Evolutionary conservation across 2,329 filamentous ascomycete genomes (phyloP).

Genomic region (Penicillium sp.): DNA sequence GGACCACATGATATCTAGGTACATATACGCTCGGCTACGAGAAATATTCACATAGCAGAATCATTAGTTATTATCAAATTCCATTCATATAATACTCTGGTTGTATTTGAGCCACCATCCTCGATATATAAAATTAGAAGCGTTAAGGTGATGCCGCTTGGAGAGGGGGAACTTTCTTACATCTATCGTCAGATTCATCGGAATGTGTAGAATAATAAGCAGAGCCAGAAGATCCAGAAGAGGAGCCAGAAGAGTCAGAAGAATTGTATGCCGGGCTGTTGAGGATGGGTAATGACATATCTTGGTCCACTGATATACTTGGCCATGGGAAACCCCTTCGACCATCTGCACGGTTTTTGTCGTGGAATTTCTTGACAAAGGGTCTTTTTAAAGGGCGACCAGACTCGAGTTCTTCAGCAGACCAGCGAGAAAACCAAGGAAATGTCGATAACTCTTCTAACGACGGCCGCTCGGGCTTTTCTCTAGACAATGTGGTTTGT

Average conservation of each 20-base stretch:
- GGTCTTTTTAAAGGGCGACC: conserved; percentile 11
- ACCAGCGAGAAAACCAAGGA: conserved; percentile 29
- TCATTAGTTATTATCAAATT: not conserved
- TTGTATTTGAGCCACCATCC: not conserved
- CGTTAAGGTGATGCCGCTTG: not conserved
- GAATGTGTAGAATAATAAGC: not conserved
- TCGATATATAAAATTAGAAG: not conserved
- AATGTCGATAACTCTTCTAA: conserved; percentile 24
- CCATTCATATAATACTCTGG: not conserved
- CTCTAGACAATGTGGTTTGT: conserved; percentile 23
- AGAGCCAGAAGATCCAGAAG: not conserved
- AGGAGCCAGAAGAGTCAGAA: not conserved
- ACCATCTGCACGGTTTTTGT: not conserved
- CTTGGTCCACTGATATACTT: not conserved
- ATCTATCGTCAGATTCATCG: not conserved
- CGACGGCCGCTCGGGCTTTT: conserved; percentile 22
- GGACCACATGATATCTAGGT: not conserved
- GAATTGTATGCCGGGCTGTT: not conserved
- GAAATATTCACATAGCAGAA: not conserved
- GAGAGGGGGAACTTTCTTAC: not conserved
- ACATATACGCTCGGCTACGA: not conserved
- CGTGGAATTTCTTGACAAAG: conserved; percentile 3
- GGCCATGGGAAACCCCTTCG: not conserved
- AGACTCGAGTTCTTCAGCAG: conserved; percentile 9
- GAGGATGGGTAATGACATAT: not conserved